These are phyloP conservation scores for Echium plantagineum DNA, from an alignment of 257 asterid genomes.

Conservation along the genomic window DNA sequence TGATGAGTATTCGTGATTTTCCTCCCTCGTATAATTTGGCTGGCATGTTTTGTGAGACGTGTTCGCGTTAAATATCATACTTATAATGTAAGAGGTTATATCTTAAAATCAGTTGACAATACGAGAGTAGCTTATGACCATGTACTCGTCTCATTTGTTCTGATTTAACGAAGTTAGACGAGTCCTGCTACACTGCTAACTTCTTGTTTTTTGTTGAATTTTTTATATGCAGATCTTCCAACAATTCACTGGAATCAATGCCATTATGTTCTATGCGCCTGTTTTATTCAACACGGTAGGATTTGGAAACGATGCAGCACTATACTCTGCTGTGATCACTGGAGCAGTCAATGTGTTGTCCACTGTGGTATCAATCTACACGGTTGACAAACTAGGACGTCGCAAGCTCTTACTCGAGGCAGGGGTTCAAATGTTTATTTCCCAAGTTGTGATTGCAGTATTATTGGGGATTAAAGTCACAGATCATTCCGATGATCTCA, in stretches of 20 bases:
- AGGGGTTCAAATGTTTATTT: slow-evolving; percentile 31
- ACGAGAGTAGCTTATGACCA: no score
- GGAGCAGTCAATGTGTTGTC: slow-evolving; percentile 22
- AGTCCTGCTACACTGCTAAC: no score
- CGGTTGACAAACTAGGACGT: slow-evolving; percentile 34
- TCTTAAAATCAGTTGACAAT: no score
- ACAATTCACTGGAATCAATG: slow-evolving; percentile 50
- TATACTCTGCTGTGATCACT: slow-evolving; percentile 39
- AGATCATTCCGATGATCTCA: slow-evolving; percentile 7
- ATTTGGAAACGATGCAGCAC: slow-evolving; percentile 26
- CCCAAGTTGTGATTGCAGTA: slow-evolving; percentile 24
- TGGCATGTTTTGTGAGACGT: no score
- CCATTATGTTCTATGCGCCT: slow-evolving; percentile 46
- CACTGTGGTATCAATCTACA: slow-evolving; percentile 28
- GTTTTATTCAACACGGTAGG: slow-evolving; percentile 46
- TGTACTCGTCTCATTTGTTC: no score
- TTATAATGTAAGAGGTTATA: no score
- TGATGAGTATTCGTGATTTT: neutral
- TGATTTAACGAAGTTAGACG: no score
- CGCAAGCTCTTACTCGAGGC: slow-evolving; percentile 28
- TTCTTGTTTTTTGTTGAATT: neutral
- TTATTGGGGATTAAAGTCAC: slow-evolving; percentile 13
- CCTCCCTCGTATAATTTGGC: no score
- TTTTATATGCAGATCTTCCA: slow-evolving; percentile 32
- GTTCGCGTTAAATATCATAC: no score